Conservation (phyloP, 2,329 filamentous ascomycete species). For the Gnomoniopsis sp. region DNA sequence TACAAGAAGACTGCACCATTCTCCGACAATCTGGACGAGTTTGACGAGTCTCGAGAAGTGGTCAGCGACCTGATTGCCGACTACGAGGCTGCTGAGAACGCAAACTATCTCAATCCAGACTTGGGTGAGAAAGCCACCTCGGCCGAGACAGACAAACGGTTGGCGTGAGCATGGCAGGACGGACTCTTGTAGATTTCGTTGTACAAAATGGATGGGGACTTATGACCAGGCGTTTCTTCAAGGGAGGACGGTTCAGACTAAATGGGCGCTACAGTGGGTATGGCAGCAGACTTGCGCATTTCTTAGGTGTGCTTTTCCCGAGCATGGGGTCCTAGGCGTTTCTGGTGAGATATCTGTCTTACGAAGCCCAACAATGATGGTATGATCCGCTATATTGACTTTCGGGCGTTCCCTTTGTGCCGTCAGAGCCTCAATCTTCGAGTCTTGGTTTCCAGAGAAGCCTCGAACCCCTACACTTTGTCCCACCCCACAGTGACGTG, state of each 20-base stretch:
- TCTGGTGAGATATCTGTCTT: constrained; percentile 14
- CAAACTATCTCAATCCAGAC: constrained; percentile 82
- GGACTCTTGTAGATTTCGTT: background rate
- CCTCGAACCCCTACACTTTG: background rate
- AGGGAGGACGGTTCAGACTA: background rate
- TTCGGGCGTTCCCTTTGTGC: background rate
- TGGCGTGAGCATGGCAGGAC: constrained; percentile 29
- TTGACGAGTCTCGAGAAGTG: constrained; percentile 90
- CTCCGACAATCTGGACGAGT: constrained; percentile 85
- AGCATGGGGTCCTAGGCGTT: constrained; percentile 14
- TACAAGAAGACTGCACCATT: constrained; percentile 97
- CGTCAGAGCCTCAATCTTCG: background rate
- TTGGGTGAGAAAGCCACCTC: constrained; percentile 50
- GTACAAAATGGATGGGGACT: background rate
- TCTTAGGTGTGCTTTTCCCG: background rate
- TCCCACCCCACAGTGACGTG: background rate
- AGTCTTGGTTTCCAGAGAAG: background rate
- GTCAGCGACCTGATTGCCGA: constrained; percentile 88
- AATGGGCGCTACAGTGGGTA: background rate
- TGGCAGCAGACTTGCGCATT: background rate
- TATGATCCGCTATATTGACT: background rate
- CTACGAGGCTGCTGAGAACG: constrained; percentile 91
- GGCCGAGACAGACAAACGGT: constrained; percentile 50
- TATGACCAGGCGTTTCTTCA: constrained; percentile 9
- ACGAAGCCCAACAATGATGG: background rate